These are phyloP conservation scores for Saposhnikovia divaricata DNA, from an alignment of 129 eudicot genomes.

Conservation along the genomic window DNA sequence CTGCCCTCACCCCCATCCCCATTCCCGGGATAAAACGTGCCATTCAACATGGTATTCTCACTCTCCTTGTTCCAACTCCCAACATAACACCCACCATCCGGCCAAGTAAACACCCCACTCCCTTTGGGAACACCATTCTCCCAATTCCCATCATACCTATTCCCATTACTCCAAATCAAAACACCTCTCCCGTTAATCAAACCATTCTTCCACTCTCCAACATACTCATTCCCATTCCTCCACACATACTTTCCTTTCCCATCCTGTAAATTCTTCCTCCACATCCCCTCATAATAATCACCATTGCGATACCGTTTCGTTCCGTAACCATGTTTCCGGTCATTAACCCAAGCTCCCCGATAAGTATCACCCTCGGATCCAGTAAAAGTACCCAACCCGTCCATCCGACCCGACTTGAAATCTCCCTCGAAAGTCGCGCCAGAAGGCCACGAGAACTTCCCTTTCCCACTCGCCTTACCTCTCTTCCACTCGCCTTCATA, in stretches of 20 bases:
- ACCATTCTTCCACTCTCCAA: slow-evolving; percentile 88
- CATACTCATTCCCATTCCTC: slow-evolving; percentile 85
- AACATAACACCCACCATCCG: slow-evolving; percentile 67
- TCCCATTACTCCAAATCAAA: slow-evolving; percentile 65
- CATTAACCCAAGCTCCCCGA: slow-evolving; percentile 60
- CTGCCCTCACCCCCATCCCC: not conserved
- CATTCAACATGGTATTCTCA: slow-evolving; percentile 29
- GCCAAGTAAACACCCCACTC: slow-evolving; percentile 71
- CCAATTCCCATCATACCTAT: slow-evolving; percentile 76
- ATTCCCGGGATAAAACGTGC: slow-evolving; percentile 58
- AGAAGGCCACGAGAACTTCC: slow-evolving; percentile 97
- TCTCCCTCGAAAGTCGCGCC: slow-evolving; percentile 96
- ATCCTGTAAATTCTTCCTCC: slow-evolving; percentile 70
- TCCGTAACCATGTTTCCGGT: slow-evolving; percentile 81
- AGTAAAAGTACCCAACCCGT: slow-evolving; percentile 76
- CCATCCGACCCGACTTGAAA: slow-evolving; percentile 90
- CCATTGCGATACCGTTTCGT: slow-evolving; percentile 69
- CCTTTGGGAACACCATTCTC: slow-evolving; percentile 71
- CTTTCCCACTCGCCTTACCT: slow-evolving; percentile 84
- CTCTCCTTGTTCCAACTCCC: slow-evolving; percentile 54
- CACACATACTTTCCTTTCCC: slow-evolving; percentile 85
- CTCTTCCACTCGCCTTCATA: slow-evolving; percentile 90
- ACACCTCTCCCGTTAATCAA: slow-evolving; percentile 75
- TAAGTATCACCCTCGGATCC: slow-evolving; percentile 88
- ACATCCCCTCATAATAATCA: slow-evolving; percentile 66